A percentile compares a stretch with the other conserved stretches of the same genome.
phyloP scores from a whole-genome alignment of 1,284 basidiomycete genomes.

The Xanthoconium separans region DNA sequence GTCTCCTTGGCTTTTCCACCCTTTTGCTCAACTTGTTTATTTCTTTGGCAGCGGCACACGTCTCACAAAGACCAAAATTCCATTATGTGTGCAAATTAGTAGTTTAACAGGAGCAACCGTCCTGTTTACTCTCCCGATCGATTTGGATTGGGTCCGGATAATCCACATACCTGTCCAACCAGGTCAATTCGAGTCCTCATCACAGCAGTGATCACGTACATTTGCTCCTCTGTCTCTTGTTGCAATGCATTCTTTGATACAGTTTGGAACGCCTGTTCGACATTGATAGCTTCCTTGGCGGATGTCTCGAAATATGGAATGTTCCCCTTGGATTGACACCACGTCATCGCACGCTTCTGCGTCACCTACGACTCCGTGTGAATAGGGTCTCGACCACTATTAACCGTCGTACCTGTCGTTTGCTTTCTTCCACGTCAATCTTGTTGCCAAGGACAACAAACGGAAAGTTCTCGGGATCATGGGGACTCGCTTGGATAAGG shows the following conservation, averaged over 20 bases:
- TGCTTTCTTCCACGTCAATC: conserved; percentile 99
- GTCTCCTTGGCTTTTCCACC: too few relatives aligned
- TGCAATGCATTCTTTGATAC: conserved; percentile 98
- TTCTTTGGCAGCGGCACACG: too few relatives aligned
- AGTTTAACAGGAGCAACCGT: conserved; percentile 74
- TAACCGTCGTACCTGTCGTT: conserved; percentile 77
- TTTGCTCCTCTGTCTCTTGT: conserved; percentile 94
- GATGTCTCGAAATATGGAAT: conserved; percentile 99
- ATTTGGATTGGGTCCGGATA: conserved; percentile 99
- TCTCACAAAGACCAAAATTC: conserved; percentile 30
- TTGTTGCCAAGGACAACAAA: conserved; percentile 99
- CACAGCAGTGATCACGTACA: conserved; percentile 54
- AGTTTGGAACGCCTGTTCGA: conserved; percentile 99
- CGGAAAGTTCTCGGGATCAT: conserved; percentile 98
- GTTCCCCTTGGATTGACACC: conserved; percentile 99
- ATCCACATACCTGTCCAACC: conserved; percentile 79
- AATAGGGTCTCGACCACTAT: background rate
- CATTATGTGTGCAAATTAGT: conserved; percentile 47
- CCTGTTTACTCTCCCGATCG: conserved; percentile 90
- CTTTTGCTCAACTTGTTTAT: too few relatives aligned
- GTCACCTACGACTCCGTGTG: conserved; percentile 64
- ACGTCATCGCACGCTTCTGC: conserved; percentile 99
- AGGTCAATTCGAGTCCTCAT: conserved; percentile 12
- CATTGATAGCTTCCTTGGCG: conserved; percentile 99
- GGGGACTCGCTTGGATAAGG: conserved; percentile 95